Conservation (phyloP, 495 filamentous ascomycete genomes). For the Podospora fimiseda region DNA sequence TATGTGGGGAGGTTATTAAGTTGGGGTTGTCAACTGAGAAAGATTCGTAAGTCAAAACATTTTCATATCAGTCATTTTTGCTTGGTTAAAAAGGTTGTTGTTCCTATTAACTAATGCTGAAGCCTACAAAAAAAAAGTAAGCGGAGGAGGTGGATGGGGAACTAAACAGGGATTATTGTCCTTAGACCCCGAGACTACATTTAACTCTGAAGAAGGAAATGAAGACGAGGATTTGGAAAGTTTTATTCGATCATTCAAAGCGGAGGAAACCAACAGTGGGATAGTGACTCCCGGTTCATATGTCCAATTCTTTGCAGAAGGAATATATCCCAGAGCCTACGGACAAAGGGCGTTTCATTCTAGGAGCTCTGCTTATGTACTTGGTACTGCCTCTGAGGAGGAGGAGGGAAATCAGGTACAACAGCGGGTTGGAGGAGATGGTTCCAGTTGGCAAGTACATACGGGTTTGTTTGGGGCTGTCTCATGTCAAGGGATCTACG, state of each 20-base stretch:
- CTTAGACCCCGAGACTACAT: slow-evolving; percentile 66
- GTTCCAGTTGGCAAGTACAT: not conserved
- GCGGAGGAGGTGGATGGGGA: slow-evolving; percentile 89
- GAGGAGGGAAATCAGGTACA: not conserved
- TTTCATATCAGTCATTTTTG: not conserved
- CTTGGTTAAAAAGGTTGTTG: not conserved
- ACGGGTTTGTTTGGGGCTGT: slow-evolving; percentile 34
- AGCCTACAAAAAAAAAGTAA: slow-evolving; percentile 56
- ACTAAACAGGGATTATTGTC: slow-evolving; percentile 76
- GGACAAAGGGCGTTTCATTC: not conserved
- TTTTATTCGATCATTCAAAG: slow-evolving; percentile 25
- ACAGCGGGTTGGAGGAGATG: not conserved
- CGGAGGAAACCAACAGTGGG: slow-evolving; percentile 17
- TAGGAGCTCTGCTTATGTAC: slow-evolving; percentile 5
- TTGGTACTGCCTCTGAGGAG: slow-evolving; percentile 2
- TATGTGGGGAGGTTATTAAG: slow-evolving; percentile 24
- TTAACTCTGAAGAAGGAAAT: slow-evolving; percentile 25
- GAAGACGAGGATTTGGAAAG: slow-evolving; percentile 25
- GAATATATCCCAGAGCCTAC: slow-evolving; percentile 1
- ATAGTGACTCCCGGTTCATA: slow-evolving; percentile 39
- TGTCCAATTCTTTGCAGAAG: slow-evolving; percentile 45
- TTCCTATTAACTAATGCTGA: not conserved
- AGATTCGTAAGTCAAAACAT: slow-evolving; percentile 45
- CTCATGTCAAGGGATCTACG: slow-evolving; percentile 36
- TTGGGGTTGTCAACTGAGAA: slow-evolving; percentile 53